Evolutionary conservation across 1,284 basidiomycete species (phyloP), one percentile per base, ranked within the genome.

Genomic region (Leccinum fallax): DNA sequence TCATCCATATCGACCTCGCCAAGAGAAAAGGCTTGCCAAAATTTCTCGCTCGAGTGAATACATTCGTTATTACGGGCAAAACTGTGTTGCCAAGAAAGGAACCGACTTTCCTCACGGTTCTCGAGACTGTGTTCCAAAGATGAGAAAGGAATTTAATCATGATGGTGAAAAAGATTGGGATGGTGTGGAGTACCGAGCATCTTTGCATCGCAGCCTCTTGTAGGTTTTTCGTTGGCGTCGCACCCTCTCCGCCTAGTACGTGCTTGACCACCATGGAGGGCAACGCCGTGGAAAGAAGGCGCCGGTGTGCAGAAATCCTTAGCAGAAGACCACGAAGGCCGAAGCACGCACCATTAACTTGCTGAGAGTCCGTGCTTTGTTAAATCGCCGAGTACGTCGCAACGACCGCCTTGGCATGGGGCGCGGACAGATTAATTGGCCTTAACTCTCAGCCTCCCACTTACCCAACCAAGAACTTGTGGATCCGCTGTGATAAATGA

Each of bases 171-270:
- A 5, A 15, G 6, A 51, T 46, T 13, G 8, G 16, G 13, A 24
- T 24, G 19, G 38, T 34, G 21, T 7, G n/a, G n/a, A 38, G 9
- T 19, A 15, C 15, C 38, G 16, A 3, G 7, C 43, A 19, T 15
- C 36, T 28, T 26, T 34, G 16, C 9, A 11, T 16, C 10, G 30
- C 16, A 9, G 40, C 6, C 54, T 60, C 28, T 66, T 63, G 28
- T 66, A 62, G 59, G 19, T 10, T 32, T 62, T 36, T 13, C 30
- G 24, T 46, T 46, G 43, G 40, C 38, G 8, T n/a, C 38, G 16
- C 38, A 40, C 38, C 38, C 38, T 9, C 16, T 40, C 15, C n/a
- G 8, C 40, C 51, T 28, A 21, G 36, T 40, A 30, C 28, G 30
- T 61, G 63, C 19, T 32, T 8, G 19, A 26, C 49, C 19, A n/a